Percentiles rank a stretch among this genome's conserved stretches.
phyloP scores from a whole-genome alignment of 257 asterid species.

The Thymus mandschuricus region DNA sequence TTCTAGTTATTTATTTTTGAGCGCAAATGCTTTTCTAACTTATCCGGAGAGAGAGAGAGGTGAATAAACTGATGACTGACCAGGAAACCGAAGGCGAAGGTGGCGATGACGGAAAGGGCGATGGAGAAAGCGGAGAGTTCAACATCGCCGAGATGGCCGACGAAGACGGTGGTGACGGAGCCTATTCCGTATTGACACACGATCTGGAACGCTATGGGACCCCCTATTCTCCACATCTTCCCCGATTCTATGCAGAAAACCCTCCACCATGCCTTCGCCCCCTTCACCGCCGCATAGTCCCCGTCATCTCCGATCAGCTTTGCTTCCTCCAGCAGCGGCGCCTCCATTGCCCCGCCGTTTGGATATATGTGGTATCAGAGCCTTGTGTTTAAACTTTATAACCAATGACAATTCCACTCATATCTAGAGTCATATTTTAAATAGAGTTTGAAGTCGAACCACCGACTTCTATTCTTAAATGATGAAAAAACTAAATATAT shows the following conservation, averaged over 20 bases:
- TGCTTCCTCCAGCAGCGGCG: too few relatives aligned
- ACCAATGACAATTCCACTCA: too few relatives aligned
- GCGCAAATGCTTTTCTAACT: neutral
- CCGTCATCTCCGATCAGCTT: constrained; percentile 37
- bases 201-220: constrained; percentile 54
- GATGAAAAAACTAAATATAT: too few relatives aligned
- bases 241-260: too few relatives aligned
- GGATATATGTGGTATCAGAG: neutral
- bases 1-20: too few relatives aligned
- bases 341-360: too few relatives aligned
- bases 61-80: constrained; percentile 26
- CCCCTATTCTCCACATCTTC: constrained; percentile 53
- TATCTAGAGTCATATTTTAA: too few relatives aligned
- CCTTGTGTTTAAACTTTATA: too few relatives aligned
- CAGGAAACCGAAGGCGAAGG: constrained; percentile 58
- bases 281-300: constrained; percentile 32
- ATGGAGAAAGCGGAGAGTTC: constrained; percentile 59
- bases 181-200: constrained; percentile 49
- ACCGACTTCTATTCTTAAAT: too few relatives aligned
- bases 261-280: constrained; percentile 26
- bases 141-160: constrained; percentile 54
- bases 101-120: constrained; percentile 46
- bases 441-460: too few relatives aligned
- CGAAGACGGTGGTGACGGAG: constrained; percentile 55
- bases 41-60: neutral